Base-by-base conservation (phyloP, 768 basidiomycete species). In the Clitopilus hobsonii region DNA sequence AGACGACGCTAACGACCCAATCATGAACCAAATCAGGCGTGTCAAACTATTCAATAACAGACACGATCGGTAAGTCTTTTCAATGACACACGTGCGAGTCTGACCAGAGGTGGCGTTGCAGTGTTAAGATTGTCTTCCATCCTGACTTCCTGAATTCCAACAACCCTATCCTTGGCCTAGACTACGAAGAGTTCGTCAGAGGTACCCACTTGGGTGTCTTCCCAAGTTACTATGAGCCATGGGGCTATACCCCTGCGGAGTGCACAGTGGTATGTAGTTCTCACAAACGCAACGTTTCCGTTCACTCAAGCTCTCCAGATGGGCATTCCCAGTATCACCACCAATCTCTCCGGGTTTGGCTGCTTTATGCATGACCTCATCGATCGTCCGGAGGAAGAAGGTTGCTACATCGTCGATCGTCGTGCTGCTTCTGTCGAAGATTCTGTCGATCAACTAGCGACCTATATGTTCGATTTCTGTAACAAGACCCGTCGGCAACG, bases 311-410 rank as follows among this genome's bases (percentile, higher is more conserved):
- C 48, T 13, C 55, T 5, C 24, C 61, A 90, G 86, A 99, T 99
- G 97, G 97, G 97, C 57, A 94, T 99, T 50, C 97, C 97, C 0
- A 91, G 89, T 28, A 86, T 98, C 51, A 98, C 97, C 13, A 99
- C 97, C 51, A 99, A 99, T 74, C 77, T 99, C 26, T 97, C 94
- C 16, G 97, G 97, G 32, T 98, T 98, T 60, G 97, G 97, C 5
- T 94, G 91, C 68, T 98, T 97, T 77, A 95, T 98, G 91, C 93
- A 96, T 70, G 97, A 99, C 66, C 78, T 98, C 23, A 94, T 99
- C 61, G 96, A 99, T 60, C 83, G 85, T 13, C 94, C 95, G 0
- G 84, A 93, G 58, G 94, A 96, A 53, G 95, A 98, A 69, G 94
- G 94, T 0, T 93, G 91, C 74, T 98, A 97, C 71, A 98, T 98